phyloP scores from a whole-genome alignment of 768 basidiomycete species.

The Leucosporidium scottii region DNA sequence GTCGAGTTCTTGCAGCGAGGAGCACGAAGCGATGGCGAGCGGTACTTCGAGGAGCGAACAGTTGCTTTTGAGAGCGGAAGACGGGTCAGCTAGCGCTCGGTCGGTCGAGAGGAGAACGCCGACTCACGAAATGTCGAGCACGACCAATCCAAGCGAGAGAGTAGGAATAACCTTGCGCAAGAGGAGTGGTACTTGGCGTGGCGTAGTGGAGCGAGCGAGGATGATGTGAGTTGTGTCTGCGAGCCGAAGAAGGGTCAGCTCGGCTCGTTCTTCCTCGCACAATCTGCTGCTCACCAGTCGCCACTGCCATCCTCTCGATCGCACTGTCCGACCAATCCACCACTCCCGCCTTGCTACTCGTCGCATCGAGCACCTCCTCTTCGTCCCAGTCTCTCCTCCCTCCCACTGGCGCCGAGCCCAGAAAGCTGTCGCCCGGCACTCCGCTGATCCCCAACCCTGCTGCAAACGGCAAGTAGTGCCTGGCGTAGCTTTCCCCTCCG shows the following conservation, averaged over 20 bases:
- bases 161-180: constrained; percentile 60
- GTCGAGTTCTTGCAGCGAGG: constrained; percentile 83
- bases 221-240: constrained; percentile 89
- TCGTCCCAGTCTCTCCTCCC: constrained; percentile 44
- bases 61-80: constrained; percentile 46
- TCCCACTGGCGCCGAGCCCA: not conserved
- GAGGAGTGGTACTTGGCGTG: constrained; percentile 69
- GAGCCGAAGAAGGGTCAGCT: too few relatives aligned
- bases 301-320: too few relatives aligned
- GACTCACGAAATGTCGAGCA: constrained; percentile 68
- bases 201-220: constrained; percentile 69
- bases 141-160: constrained; percentile 70
- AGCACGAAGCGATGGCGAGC: constrained; percentile 69
- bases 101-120: not conserved
- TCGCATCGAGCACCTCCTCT: constrained; percentile 77
- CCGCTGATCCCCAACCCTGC: not conserved
- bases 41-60: constrained; percentile 51
- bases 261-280: too few relatives aligned
- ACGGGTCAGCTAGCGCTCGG: too few relatives aligned
- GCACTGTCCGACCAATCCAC: too few relatives aligned
- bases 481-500: not conserved
- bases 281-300: too few relatives aligned
- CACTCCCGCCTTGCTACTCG: too few relatives aligned
- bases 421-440: not conserved
- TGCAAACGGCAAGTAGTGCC: not conserved